Base-by-base conservation (phyloP, 2,329 filamentous ascomycete genomes). In the Alternaria novae-zelandiae region DNA sequence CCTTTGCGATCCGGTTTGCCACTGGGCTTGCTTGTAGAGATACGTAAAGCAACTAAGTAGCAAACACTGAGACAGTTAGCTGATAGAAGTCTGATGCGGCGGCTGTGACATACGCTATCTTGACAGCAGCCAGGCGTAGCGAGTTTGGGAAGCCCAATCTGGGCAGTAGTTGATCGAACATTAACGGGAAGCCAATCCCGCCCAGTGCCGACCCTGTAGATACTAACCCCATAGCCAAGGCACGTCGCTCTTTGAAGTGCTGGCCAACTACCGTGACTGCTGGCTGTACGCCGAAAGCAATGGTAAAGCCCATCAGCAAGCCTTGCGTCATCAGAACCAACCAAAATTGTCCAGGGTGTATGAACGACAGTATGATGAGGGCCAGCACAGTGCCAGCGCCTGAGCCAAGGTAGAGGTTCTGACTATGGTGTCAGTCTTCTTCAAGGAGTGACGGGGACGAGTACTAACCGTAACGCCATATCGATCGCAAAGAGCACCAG, bases 401-500 rank as follows among this genome's bases (percentile, higher is more conserved):
- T 20, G 75, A 74, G 28, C 70, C 66, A 9, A 73, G 47, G 36
- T 77, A 74, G 3, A 77, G 70, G 45, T 67, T 73, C 76, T 78
- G 46, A 20, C 73, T 64, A 10, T n/a, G 17, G 7, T 7, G 9
- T 69, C 12, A 67, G 59, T 36, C 15, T 3, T 30, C 5, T 4
- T 25, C 30, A 13, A 23, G 12, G 30, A 21, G n/a, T 41, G 21
- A 28, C 20, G 32, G 9, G 6, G 26, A 23, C 5, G 36, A 13
- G 79, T 60, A 20, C 83, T 67, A 20, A 80, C 83, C 41, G 84
- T 82, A 0, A 89, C 85, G 0, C 90, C 89, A 59, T 87, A 87
- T 32, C 78, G 83, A 70, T 92, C 90, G 68, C 86, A 91, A 0
- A 90, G 51, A 17, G 85, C 85, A 1, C 90, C 90, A n/a, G 88